phyloP scores from a whole-genome alignment of 2,329 filamentous ascomycete genomes.

The Fusarium nisikadoi region DNA sequence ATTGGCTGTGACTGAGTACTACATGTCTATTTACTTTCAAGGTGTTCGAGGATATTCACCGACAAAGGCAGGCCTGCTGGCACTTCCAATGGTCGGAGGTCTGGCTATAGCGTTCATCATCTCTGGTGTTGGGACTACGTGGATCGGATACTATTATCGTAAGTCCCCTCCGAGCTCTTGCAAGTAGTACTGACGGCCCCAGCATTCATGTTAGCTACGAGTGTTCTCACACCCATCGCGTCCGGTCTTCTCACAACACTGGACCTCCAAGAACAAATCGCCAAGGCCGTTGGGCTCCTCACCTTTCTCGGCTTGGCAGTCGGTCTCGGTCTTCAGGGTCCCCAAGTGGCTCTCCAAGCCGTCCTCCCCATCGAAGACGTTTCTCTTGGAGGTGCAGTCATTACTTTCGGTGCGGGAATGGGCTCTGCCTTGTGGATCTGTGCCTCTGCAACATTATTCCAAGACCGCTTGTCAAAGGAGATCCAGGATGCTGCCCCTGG shows the following conservation, averaged over 20 bases:
- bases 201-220: slow-evolving; percentile 42
- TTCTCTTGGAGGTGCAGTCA: slow-evolving; percentile 37
- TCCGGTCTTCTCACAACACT: slow-evolving; percentile 40
- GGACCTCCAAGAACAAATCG: slow-evolving; percentile 32
- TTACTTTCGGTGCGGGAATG: slow-evolving; percentile 40
- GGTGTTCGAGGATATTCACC: slow-evolving; percentile 38
- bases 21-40: slow-evolving; percentile 44
- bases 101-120: slow-evolving; percentile 25
- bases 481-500: slow-evolving; percentile 24
- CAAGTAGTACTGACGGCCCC: neutral
- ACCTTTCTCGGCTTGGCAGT: slow-evolving; percentile 37
- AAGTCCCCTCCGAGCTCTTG: rapidly evolving
- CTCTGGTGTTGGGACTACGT: slow-evolving; percentile 37
- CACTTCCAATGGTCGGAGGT: slow-evolving; percentile 39
- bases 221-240: slow-evolving; percentile 32
- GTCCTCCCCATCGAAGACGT: slow-evolving; percentile 36
- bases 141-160: slow-evolving; percentile 43
- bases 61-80: slow-evolving; percentile 31
- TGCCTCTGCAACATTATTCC: slow-evolving; percentile 40
- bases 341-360: slow-evolving; percentile 32
- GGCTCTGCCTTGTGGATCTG: slow-evolving; percentile 41
- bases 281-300: slow-evolving; percentile 32
- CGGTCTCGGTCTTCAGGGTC: slow-evolving; percentile 38
- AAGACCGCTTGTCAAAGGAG: slow-evolving; percentile 29
- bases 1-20: slow-evolving; percentile 39